Evolutionary conservation across 2,329 filamentous ascomycete species (phyloP).

Genomic region (Cladosporium sp.): DNA sequence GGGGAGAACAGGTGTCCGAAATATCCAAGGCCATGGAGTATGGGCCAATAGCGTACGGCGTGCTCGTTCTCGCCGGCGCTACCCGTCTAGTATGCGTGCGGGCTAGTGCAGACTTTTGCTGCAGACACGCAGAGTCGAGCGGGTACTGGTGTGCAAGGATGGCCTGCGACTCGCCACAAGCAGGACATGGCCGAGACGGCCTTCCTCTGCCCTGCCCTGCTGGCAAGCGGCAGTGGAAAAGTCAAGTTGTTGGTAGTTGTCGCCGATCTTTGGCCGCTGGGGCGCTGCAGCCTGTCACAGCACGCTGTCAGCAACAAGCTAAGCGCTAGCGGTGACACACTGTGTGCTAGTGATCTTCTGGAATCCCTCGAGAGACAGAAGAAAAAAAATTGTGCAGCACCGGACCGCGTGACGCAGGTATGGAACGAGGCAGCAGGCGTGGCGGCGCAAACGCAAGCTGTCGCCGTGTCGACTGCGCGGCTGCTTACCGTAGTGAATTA

Average conservation of each 20-base stretch:
- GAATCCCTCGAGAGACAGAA: conserved; percentile 8
- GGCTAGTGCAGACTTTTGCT: background rate
- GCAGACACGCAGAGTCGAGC: conserved; percentile 4
- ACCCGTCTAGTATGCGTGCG: conserved; percentile 2
- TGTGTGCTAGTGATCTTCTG: conserved; percentile 7
- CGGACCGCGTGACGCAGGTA: conserved; percentile 7
- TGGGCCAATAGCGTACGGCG: conserved; percentile 4
- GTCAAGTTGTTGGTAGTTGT: background rate
- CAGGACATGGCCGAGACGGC: background rate
- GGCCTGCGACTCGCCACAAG: conserved; percentile 4
- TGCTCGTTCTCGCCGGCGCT: conserved; percentile 10
- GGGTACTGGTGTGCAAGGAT: conserved; percentile 5
- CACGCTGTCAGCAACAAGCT: conserved; percentile 9
- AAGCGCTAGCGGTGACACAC: conserved; percentile 4
- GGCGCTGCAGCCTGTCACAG: conserved; percentile 7
- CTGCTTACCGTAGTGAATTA: conserved; percentile 7
- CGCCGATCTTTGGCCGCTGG: conserved; percentile 8
- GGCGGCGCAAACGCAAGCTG: conserved; percentile 3
- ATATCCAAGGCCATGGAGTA: background rate
- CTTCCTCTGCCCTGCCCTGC: background rate
- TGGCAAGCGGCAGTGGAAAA: background rate
- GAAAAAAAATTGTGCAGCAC: conserved; percentile 6
- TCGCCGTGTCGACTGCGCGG: conserved; percentile 11
- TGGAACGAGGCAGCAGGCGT: background rate
- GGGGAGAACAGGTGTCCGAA: conserved; percentile 6